These are phyloP conservation scores for Helianthus tuberosus DNA, from an alignment of 129 eudicot genomes.

Conservation along the genomic window DNA sequence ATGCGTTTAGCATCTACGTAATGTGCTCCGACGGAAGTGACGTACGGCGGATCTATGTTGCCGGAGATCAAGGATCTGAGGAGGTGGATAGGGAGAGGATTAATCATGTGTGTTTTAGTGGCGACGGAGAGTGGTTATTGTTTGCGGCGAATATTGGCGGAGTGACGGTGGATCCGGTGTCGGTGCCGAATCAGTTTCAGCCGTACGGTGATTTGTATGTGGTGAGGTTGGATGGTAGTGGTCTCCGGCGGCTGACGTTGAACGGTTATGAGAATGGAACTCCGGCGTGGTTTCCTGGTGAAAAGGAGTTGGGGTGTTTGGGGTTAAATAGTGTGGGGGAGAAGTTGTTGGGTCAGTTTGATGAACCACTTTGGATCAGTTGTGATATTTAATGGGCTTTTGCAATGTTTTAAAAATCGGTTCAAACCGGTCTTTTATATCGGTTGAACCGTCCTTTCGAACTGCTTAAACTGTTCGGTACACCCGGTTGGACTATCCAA, in stretches of 20 bases:
- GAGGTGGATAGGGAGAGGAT: slow-evolving; percentile 64
- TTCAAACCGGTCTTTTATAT: no score
- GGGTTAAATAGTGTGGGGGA: slow-evolving; percentile 34
- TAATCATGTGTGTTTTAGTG: slow-evolving; percentile 85
- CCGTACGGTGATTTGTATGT: slow-evolving; percentile 76
- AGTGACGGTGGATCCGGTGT: slow-evolving; percentile 76
- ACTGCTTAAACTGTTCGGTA: no score
- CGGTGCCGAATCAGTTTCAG: slow-evolving; percentile 82
- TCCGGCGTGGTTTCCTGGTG: slow-evolving; percentile 69
- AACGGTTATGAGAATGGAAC: slow-evolving; percentile 90
- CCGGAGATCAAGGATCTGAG: slow-evolving; percentile 44
- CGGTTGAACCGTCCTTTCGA: no score
- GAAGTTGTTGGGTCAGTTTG: slow-evolving; percentile 65
- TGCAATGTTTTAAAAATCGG: no score
- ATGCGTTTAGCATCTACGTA: slow-evolving; percentile 58
- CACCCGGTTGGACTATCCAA: no score
- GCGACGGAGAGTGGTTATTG: slow-evolving; percentile 70
- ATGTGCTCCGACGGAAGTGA: slow-evolving; percentile 60
- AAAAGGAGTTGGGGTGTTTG: slow-evolving; percentile 33
- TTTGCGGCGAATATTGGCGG: slow-evolving; percentile 79
- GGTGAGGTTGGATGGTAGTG: slow-evolving; percentile 72
- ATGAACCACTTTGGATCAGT: slow-evolving; percentile 71
- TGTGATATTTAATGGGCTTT: slow-evolving; percentile 32
- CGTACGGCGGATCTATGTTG: slow-evolving; percentile 54
- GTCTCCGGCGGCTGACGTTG: slow-evolving; percentile 68